A percentile compares a stretch with the other conserved stretches of the same genome.
Evolutionary conservation across 768 basidiomycete genomes (phyloP).

Genomic region (Pluteus cervinus): DNA sequence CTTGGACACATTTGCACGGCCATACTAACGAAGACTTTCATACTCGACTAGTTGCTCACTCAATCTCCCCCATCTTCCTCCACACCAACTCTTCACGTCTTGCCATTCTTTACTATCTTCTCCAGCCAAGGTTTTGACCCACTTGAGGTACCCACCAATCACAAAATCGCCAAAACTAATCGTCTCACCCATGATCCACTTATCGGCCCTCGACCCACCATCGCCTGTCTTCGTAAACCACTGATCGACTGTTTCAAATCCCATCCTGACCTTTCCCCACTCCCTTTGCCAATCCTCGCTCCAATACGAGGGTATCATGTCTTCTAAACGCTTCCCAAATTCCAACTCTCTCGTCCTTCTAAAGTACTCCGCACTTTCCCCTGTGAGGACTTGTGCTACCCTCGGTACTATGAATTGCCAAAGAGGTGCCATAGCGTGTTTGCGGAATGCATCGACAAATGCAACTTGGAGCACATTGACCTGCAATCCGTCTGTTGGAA

Average conservation of each 20-base stretch:
- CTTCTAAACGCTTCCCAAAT: constrained; percentile 7
- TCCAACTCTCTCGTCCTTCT: constrained; percentile 4
- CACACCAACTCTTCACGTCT: constrained; percentile 9
- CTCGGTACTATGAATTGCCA: constrained; percentile 7
- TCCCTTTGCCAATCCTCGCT: neutral
- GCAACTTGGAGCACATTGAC: too few species aligned
- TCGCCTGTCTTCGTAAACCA: constrained; percentile 6
- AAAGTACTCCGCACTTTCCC: constrained; percentile 9
- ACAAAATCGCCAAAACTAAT: constrained; percentile 9
- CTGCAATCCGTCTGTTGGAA: constrained; percentile 4
- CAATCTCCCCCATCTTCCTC: constrained; percentile 9
- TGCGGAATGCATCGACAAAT: neutral
- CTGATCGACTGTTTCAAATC: constrained; percentile 5
- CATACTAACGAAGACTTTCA: too few species aligned
- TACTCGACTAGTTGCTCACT: constrained; percentile 9
- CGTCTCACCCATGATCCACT: constrained; percentile 7
- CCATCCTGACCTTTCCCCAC: constrained; percentile 8
- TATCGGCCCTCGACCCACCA: too few species aligned
- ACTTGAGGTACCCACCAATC: constrained; percentile 3
- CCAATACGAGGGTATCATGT: constrained; percentile 2
- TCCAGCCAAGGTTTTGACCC: constrained; percentile 6
- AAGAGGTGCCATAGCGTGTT: neutral
- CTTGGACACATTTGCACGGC: too few species aligned
- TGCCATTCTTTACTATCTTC: constrained; percentile 11
- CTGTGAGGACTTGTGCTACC: constrained; percentile 4